Base-by-base conservation (phyloP, 495 filamentous ascomycete genomes). In the Xeromyces bisporus region DNA sequence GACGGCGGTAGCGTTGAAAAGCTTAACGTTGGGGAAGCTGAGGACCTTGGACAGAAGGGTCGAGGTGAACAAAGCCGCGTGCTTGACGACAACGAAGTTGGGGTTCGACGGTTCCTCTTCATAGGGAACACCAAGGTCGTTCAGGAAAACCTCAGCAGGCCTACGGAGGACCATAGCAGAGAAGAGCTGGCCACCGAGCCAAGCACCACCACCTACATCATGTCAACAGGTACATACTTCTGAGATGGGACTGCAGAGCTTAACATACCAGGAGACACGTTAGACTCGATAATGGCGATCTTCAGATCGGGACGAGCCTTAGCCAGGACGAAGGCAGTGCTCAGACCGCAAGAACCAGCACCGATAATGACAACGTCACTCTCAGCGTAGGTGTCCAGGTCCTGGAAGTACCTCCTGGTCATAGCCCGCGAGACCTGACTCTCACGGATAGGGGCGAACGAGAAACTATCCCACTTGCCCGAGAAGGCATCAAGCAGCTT, bases 151-250 rank as follows among this genome's bases (percentile, higher is more conserved):
- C 45, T 93, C 77, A 13, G 84, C 84, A 11, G 84, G 82, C 58
- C 85, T 86, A 41, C 84, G 80, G 72, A 93, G 80, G 35, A 93
- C 71, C 84, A 93, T 93, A 32, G 82, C 83, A 43, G 68, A 75
- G 67, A 93, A 91, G 26, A 91, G 75, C 57, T 93, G 84, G 28
- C 84, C 84, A 41, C 84, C 83, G 20, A 93, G 71, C 84, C 84
- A 93, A 34, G 83, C 82, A 47, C 84, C 84, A 46, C 83, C 84
- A 38, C 83, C 66, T 63, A 14, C 45, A 12, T 33, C 32, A 17
- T 16, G n/a, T n/a, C n/a, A n/a, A n/a, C n/a, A n/a, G n/a, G n/a
- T n/a, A n/a, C n/a, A n/a, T n/a, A n/a, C n/a, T n/a, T n/a, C n/a
- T n/a, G n/a, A n/a, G n/a, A n/a, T n/a, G n/a, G n/a, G n/a, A n/a